Percentiles rank a stretch among this genome's conserved stretches.
phyloP scores from a whole-genome alignment of 2,329 filamentous ascomycete genomes.

The Diplocarpon rosae region DNA sequence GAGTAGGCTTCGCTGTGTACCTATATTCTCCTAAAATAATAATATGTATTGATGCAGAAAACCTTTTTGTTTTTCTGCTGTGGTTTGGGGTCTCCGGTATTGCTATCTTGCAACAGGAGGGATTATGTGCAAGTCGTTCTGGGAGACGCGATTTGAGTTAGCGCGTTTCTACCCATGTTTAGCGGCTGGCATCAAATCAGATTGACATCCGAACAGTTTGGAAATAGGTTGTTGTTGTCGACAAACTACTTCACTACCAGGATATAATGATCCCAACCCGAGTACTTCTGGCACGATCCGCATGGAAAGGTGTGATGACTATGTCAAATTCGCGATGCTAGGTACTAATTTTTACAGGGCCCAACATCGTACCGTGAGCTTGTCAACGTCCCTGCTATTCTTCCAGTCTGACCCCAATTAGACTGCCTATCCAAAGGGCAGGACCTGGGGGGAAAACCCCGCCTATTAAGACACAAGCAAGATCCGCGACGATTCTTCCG shows the following conservation, averaged over 20 bases:
- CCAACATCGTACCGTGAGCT: slow-evolving; percentile 60
- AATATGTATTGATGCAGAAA: too few species aligned
- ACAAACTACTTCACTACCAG: not conserved
- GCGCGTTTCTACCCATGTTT: slow-evolving; percentile 6
- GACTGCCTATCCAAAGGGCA: slow-evolving; percentile 39
- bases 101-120: too few species aligned
- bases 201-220: not conserved
- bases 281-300: slow-evolving; percentile 49
- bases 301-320: slow-evolving; percentile 57
- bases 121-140: not conserved
- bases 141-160: slow-evolving; percentile 17
- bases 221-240: slow-evolving; percentile 1
- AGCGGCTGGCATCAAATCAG: too few species aligned
- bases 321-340: not conserved
- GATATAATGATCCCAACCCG: slow-evolving; percentile 47
- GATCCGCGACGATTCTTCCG: slow-evolving; percentile 60
- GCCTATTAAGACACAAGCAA: slow-evolving; percentile 59
- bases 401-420: slow-evolving; percentile 29
- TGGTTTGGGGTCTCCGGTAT: too few species aligned
- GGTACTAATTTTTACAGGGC: slow-evolving; percentile 37
- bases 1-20: not conserved
- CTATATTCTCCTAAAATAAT: not conserved
- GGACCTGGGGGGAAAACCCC: slow-evolving; percentile 42
- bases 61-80: too few species aligned
- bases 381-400: slow-evolving; percentile 2